phyloP scores from a whole-genome alignment of 257 asterid genomes.

The Solanum corneliomulleri region DNA sequence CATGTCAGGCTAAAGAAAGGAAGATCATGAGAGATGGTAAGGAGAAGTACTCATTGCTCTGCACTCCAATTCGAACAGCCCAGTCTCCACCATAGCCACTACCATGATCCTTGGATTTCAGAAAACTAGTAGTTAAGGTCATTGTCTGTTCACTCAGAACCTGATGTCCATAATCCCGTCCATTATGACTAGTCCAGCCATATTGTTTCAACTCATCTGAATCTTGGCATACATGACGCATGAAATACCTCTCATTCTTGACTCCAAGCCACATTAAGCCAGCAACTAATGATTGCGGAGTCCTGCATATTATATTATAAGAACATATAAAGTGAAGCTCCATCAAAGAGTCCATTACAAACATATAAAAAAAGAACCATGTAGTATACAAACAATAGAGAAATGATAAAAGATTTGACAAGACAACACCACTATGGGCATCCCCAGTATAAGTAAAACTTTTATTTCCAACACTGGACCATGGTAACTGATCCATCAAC shows the following conservation, averaged over 20 bases:
- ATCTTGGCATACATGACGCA: conserved; percentile 90
- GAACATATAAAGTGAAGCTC: neutral
- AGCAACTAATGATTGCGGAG: conserved; percentile 76
- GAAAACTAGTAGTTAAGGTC: conserved; percentile 68
- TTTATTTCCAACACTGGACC: neutral
- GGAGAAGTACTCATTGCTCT: conserved; percentile 46
- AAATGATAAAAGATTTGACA: neutral
- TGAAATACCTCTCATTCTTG: conserved; percentile 67
- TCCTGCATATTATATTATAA: conserved; percentile 49
- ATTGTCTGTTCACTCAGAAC: conserved; percentile 64
- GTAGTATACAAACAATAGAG: neutral
- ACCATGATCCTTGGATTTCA: conserved; percentile 60
- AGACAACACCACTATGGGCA: neutral
- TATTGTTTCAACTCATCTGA: conserved; percentile 77
- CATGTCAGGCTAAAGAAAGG: neutral
- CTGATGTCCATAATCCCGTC: conserved; percentile 90
- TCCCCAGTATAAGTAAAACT: neutral
- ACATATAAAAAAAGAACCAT: neutral
- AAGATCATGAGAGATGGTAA: conserved; percentile 13
- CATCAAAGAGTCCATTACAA: neutral
- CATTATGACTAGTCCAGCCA: conserved; percentile 94
- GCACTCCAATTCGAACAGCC: conserved; percentile 73
- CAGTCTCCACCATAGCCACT: conserved; percentile 99
- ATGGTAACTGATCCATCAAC: neutral
- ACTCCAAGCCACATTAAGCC: conserved; percentile 98